A percentile compares a stretch with the other conserved stretches of the same genome.
phyloP scores from a whole-genome alignment of 441 rosid genomes.

The Gossypium laxum region DNA sequence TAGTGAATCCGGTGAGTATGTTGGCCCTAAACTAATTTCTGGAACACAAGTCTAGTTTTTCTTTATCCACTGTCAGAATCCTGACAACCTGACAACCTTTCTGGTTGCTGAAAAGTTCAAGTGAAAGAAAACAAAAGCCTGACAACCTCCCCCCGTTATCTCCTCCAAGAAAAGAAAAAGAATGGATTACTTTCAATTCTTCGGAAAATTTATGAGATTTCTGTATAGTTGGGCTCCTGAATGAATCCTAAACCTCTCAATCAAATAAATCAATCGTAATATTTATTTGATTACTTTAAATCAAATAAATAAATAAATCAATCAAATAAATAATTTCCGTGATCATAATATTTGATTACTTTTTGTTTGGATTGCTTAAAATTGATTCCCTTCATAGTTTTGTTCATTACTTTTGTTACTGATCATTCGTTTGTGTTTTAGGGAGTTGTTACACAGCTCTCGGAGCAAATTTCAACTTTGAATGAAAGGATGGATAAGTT shows the following conservation, averaged over 20 bases:
- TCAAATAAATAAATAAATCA: too few relatives aligned
- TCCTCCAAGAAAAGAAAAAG: neutral
- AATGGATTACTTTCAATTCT: neutral
- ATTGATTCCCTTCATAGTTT: neutral
- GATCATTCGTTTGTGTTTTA: conserved; percentile 21
- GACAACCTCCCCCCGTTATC: neutral
- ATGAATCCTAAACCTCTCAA: neutral
- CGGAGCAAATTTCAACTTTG: conserved; percentile 85
- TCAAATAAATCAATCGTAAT: neutral
- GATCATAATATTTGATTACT: neutral
- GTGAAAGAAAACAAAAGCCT: neutral
- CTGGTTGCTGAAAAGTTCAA: neutral
- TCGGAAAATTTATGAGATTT: neutral
- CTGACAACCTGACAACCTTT: neutral
- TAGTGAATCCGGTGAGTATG: conserved; percentile 58
- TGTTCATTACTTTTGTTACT: neutral
- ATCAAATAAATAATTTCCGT: too few relatives aligned
- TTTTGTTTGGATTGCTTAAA: neutral
- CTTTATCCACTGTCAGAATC: neutral
- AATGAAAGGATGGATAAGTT: conserved; percentile 94
- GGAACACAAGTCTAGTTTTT: neutral
- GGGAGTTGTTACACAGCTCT: conserved; percentile 79
- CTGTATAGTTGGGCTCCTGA: neutral
- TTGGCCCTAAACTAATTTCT: neutral
- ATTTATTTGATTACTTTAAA: too few relatives aligned